Conservation (phyloP, 1,139 yeast genomes). For the Taphrina confusa region DNA sequence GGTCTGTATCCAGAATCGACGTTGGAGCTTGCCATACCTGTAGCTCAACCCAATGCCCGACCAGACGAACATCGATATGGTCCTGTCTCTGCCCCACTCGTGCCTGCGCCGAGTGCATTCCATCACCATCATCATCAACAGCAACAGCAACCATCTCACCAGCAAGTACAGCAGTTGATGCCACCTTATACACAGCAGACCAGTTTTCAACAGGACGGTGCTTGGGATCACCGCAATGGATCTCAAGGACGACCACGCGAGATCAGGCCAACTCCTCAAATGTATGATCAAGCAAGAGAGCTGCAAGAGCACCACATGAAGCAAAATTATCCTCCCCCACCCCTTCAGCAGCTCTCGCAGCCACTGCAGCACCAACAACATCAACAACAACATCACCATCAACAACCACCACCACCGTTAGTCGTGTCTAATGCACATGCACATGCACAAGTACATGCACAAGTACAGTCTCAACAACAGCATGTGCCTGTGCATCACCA, state of each 20-base stretch:
- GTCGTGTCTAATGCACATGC: not conserved
- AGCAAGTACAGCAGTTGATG: not conserved
- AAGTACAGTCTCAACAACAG: not conserved
- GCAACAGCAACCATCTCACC: not conserved
- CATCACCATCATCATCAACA: not conserved
- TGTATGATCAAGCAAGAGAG: conserved; percentile 2
- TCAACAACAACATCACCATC: not conserved
- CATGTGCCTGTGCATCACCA: not conserved
- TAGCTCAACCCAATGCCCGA: not conserved
- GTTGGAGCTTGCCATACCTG: not conserved
- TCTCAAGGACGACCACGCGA: conserved; percentile 9
- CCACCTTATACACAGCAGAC: not conserved
- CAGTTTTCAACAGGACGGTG: not conserved
- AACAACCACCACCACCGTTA: not conserved
- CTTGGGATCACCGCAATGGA: conserved; percentile 19
- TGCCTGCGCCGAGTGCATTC: not conserved
- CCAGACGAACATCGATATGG: not conserved
- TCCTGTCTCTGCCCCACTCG: not conserved
- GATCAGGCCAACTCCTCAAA: conserved; percentile 9
- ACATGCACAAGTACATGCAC: not conserved
- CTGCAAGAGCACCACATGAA: conserved; percentile 2
- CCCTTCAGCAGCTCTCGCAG: not conserved
- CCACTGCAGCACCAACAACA: not conserved
- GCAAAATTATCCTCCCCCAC: not conserved
- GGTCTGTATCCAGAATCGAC: conserved; percentile 50